Conservation (phyloP, 2,329 filamentous ascomycete species). For the Ophiostoma piceae region DNA sequence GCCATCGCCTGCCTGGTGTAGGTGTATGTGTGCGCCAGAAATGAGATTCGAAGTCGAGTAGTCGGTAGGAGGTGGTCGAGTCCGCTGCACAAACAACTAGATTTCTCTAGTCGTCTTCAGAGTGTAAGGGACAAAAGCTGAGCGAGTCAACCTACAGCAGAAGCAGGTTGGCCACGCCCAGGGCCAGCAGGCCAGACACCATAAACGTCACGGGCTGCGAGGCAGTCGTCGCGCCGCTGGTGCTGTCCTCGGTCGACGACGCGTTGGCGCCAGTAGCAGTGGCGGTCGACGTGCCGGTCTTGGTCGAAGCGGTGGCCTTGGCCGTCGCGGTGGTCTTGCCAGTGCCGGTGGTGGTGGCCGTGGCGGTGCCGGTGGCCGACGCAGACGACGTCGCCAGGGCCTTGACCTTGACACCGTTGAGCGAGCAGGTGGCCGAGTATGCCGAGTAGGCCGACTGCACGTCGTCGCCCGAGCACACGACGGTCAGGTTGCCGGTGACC, state of each 20-base stretch:
- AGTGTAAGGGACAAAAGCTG: background rate
- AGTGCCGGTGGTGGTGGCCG: slow-evolving; percentile 13
- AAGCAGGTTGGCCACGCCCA: slow-evolving; percentile 16
- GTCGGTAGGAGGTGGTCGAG: background rate
- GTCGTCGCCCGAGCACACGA: slow-evolving; percentile 18
- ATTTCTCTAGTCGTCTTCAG: background rate
- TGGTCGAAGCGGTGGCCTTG: slow-evolving; percentile 7
- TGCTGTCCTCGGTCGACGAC: slow-evolving; percentile 14
- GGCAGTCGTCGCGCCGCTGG: slow-evolving; percentile 9
- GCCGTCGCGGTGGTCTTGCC: slow-evolving; percentile 9
- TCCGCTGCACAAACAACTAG: background rate
- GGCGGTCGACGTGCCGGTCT: slow-evolving; percentile 6
- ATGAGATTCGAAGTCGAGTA: background rate
- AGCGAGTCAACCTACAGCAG: background rate
- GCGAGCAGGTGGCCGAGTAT: slow-evolving; percentile 22
- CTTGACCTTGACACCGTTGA: slow-evolving; percentile 19
- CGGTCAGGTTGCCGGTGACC: slow-evolving; percentile 22
- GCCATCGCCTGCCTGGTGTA: background rate
- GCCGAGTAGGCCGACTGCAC: slow-evolving; percentile 19
- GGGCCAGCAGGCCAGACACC: slow-evolving; percentile 19
- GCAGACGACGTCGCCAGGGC: slow-evolving; percentile 17
- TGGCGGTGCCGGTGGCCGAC: background rate
- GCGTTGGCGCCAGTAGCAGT: slow-evolving; percentile 5
- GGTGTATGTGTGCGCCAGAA: background rate
- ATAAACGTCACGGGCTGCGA: slow-evolving; percentile 10